Percentiles rank a stretch among this genome's conserved stretches.
Evolutionary conservation across 2,329 filamentous ascomycete genomes (phyloP).

Genomic region (Diplodia scrobiculata): DNA sequence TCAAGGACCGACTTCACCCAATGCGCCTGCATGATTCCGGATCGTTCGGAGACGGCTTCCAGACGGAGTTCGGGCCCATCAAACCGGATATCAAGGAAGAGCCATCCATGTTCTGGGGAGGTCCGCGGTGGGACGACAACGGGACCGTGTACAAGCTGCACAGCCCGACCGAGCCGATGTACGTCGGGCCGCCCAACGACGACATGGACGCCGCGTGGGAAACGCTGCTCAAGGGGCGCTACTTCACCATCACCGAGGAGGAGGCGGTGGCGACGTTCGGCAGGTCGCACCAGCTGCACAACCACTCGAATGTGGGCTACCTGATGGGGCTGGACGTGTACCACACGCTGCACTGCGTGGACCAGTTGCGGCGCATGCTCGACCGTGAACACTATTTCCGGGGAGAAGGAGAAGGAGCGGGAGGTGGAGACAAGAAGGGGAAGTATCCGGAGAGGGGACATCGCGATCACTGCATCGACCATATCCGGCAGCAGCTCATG

Average conservation of each 20-base stretch:
- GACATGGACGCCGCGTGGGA: slow-evolving; percentile 32
- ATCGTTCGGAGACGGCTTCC: too few relatives aligned
- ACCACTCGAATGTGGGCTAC: not conserved
- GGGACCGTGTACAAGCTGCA: not conserved
- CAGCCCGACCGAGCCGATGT: slow-evolving; percentile 20
- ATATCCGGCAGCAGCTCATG: slow-evolving; percentile 32
- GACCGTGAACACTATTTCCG: slow-evolving; percentile 30
- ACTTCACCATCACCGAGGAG: slow-evolving; percentile 2
- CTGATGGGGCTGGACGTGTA: slow-evolving; percentile 29
- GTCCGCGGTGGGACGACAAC: not conserved
- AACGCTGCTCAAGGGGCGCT: slow-evolving; percentile 28
- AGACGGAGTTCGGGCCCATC: too few relatives aligned
- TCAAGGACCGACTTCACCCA: too few relatives aligned
- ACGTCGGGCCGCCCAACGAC: slow-evolving; percentile 31
- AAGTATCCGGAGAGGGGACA: slow-evolving; percentile 24
- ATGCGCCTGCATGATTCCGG: too few relatives aligned
- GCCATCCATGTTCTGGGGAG: too few relatives aligned
- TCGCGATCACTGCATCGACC: slow-evolving; percentile 33
- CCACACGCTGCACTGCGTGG: slow-evolving; percentile 34
- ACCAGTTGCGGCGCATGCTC: slow-evolving; percentile 32
- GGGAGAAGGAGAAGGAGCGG: too few relatives aligned
- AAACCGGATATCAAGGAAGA: too few relatives aligned
- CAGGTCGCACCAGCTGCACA: too few relatives aligned
- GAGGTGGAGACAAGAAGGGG: not conserved
- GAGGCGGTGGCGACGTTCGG: not conserved